Percentiles rank a stretch among this genome's conserved stretches.
Evolutionary conservation across 1,139 yeast genomes (phyloP).

Genomic region (Yamadazyma spencermartinsiae): DNA sequence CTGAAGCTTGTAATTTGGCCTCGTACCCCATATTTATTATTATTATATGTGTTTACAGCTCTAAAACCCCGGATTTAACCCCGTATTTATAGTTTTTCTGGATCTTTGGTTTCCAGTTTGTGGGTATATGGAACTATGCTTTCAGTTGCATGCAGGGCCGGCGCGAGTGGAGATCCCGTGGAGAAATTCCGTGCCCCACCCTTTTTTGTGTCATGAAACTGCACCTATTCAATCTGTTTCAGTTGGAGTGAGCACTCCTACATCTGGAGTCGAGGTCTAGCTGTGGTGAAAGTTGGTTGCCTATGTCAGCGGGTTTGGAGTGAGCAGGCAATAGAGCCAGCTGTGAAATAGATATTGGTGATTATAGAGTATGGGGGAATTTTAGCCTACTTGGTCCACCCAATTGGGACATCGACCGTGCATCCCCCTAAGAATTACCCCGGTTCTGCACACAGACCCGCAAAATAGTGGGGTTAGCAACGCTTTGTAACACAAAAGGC

Average conservation of each 20-base stretch:
- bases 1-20: slow-evolving; percentile 29
- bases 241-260: too few relatives aligned
- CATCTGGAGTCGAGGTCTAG: too few relatives aligned
- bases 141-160: too few relatives aligned
- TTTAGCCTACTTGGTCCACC: too few relatives aligned
- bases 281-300: too few relatives aligned
- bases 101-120: too few relatives aligned
- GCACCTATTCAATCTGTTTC: too few relatives aligned
- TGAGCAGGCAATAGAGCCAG: too few relatives aligned
- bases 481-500: not conserved
- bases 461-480: not conserved
- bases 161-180: not conserved
- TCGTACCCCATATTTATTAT: slow-evolving; percentile 29
- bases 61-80: not conserved
- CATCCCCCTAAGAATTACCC: not conserved
- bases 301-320: too few relatives aligned
- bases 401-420: too few relatives aligned
- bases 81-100: slow-evolving; percentile 1
- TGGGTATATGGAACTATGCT: not conserved
- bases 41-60: not conserved
- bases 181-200: slow-evolving; percentile 1
- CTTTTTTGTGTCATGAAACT: not conserved
- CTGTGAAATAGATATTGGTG: too few relatives aligned
- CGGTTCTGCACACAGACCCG: not conserved
- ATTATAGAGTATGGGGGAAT: too few relatives aligned